Evolutionary conservation across 1,139 yeast genomes (phyloP).

Genomic region (Suhomyces terraborum): DNA sequence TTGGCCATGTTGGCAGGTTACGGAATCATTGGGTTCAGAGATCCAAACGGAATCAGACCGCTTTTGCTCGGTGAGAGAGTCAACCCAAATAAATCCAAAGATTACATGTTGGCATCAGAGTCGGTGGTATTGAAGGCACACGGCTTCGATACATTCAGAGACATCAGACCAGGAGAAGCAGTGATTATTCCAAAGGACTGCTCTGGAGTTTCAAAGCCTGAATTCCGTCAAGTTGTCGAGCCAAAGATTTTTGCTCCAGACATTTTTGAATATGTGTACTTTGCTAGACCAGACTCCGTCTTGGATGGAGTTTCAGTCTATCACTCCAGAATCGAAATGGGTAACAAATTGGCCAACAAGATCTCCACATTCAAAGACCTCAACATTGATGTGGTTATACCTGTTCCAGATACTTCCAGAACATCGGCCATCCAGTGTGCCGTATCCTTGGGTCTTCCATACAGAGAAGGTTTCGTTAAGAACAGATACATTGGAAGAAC

Average conservation of each 20-base stretch:
- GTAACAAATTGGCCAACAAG: slow-evolving; percentile 78
- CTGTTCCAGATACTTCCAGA: slow-evolving; percentile 97
- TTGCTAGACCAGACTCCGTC: slow-evolving; percentile 96
- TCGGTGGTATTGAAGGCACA: slow-evolving; percentile 95
- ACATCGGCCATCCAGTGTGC: slow-evolving; percentile 95
- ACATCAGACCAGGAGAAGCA: slow-evolving; percentile 92
- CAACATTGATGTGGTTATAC: slow-evolving; percentile 89
- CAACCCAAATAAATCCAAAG: slow-evolving; percentile 69
- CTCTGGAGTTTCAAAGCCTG: slow-evolving; percentile 52
- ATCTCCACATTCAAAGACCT: slow-evolving; percentile 56
- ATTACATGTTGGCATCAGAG: slow-evolving; percentile 95
- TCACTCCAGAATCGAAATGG: slow-evolving; percentile 92
- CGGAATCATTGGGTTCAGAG: slow-evolving; percentile 93
- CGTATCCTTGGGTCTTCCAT: slow-evolving; percentile 74
- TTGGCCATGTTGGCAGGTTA: slow-evolving; percentile 94
- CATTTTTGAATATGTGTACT: slow-evolving; percentile 94
- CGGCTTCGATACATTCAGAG: slow-evolving; percentile 77
- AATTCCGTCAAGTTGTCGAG: slow-evolving; percentile 84
- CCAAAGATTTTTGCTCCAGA: slow-evolving; percentile 85
- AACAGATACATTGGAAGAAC: slow-evolving; percentile 97
- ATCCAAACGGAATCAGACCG: slow-evolving; percentile 96
- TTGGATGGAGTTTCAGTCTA: slow-evolving; percentile 94
- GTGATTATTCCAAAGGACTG: slow-evolving; percentile 82
- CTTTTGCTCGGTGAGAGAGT: slow-evolving; percentile 79
- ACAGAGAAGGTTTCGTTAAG: slow-evolving; percentile 96